These are phyloP conservation scores for Fusarium domesticum DNA, from an alignment of 2,329 filamentous ascomycete genomes.

Conservation along the genomic window DNA sequence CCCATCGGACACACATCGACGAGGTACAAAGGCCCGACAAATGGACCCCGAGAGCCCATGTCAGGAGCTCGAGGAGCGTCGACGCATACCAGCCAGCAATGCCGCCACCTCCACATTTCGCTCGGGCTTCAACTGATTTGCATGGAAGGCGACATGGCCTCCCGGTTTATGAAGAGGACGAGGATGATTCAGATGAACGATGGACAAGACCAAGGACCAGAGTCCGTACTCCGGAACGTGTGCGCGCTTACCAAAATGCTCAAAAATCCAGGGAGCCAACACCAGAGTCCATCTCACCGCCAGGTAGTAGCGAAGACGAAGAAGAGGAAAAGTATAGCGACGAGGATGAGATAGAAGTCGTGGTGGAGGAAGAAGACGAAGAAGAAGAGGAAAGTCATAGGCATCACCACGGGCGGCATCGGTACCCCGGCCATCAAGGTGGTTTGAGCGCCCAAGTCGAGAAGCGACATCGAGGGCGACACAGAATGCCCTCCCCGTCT, in stretches of 20 bases:
- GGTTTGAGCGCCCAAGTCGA: constrained; percentile 28
- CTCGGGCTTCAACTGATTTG: constrained; percentile 30
- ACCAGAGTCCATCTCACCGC: constrained; percentile 18
- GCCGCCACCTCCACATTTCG: constrained; percentile 29
- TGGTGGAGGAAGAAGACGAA: constrained; percentile 31
- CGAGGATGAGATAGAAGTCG: constrained; percentile 23
- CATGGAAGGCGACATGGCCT: constrained; percentile 31
- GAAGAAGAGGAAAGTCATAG: constrained; percentile 17
- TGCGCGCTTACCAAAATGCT: constrained; percentile 14
- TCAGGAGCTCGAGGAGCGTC: constrained; percentile 26
- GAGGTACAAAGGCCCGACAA: constrained; percentile 35
- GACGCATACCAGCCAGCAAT: constrained; percentile 31
- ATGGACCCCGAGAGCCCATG: constrained; percentile 27
- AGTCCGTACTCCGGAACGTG: constrained; percentile 18
- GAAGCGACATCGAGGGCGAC: constrained; percentile 21
- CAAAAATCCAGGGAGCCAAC: constrained; percentile 19
- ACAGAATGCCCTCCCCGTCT: constrained; percentile 21
- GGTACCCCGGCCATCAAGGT: constrained; percentile 27
- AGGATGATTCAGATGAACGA: constrained; percentile 17
- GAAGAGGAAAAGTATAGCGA: constrained; percentile 15
- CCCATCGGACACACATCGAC: constrained; percentile 28
- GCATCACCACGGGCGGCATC: constrained; percentile 11
- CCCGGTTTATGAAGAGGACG: constrained; percentile 27
- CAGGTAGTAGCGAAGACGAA: constrained; percentile 15
- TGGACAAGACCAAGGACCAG: constrained; percentile 20